A percentile compares a stretch with the other conserved stretches of the same genome.
These are phyloP conservation scores for Trametes elegans DNA, from an alignment of 768 basidiomycete species.

Conservation along the genomic window DNA sequence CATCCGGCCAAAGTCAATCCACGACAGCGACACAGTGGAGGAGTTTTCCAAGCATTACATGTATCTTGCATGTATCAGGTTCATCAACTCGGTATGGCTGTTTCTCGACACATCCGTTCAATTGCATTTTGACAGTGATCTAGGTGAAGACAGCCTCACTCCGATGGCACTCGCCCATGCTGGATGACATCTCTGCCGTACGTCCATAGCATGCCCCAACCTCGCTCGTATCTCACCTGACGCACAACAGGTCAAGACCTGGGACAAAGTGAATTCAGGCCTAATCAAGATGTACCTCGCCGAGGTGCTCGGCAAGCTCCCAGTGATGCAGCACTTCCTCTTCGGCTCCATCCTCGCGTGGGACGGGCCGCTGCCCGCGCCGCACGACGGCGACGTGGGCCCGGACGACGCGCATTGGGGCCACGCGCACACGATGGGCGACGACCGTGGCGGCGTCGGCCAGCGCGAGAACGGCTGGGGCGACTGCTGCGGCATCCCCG, in stretches of 20 bases:
- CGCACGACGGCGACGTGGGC: slow-evolving; percentile 24
- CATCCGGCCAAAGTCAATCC: slow-evolving; percentile 89
- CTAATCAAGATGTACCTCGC: slow-evolving; percentile 99
- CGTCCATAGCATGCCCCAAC: slow-evolving; percentile 15
- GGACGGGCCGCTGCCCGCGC: slow-evolving; percentile 53
- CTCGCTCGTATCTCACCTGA: neutral
- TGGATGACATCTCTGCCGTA: slow-evolving; percentile 93
- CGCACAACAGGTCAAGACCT: slow-evolving; percentile 65
- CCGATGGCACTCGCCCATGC: slow-evolving; percentile 98
- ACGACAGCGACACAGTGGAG: slow-evolving; percentile 86
- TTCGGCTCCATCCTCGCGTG: slow-evolving; percentile 82
- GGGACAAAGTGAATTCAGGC: slow-evolving; percentile 95
- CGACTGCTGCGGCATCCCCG: slow-evolving; percentile 88
- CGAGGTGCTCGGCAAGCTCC: slow-evolving; percentile 93
- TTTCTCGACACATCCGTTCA: neutral
- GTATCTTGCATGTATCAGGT: slow-evolving; percentile 93
- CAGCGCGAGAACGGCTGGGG: slow-evolving; percentile 70
- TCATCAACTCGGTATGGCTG: slow-evolving; percentile 90
- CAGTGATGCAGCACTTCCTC: slow-evolving; percentile 94
- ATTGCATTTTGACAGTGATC: neutral
- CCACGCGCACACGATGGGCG: slow-evolving; percentile 45
- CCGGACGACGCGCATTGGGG: slow-evolving; percentile 44
- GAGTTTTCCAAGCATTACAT: slow-evolving; percentile 93
- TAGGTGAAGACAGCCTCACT: slow-evolving; percentile 95
- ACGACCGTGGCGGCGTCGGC: slow-evolving; percentile 44